Percentiles rank a stretch among this genome's conserved stretches.
These are phyloP conservation scores for Setomelanomma holmii DNA, from an alignment of 2,329 filamentous ascomycete genomes.

Conservation along the genomic window DNA sequence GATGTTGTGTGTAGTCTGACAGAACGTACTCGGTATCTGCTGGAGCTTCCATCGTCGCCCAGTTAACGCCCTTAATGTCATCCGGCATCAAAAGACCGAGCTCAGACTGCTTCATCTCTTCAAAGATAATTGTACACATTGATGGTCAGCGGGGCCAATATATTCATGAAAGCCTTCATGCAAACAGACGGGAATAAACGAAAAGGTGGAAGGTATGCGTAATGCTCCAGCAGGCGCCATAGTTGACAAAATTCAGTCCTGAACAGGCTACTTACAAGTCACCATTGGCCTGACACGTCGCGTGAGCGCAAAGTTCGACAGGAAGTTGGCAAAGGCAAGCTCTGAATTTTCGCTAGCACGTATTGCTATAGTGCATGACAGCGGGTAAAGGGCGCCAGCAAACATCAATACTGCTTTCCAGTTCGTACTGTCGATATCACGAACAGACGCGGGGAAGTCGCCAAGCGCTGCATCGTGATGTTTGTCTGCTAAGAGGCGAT, in stretches of 20 bases:
- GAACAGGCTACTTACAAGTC: conserved; percentile 15
- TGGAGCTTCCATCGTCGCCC: conserved; percentile 19
- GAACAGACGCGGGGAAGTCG: conserved; percentile 26
- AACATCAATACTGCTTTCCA: conserved; percentile 47
- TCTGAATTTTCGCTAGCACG: conserved; percentile 15
- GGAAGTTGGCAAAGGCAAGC: conserved; percentile 25
- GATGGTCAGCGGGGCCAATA: too few species aligned
- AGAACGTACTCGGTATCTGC: conserved; percentile 22
- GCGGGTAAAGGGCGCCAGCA: conserved; percentile 27
- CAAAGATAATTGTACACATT: background rate
- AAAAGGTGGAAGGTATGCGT: too few species aligned
- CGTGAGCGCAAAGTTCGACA: conserved; percentile 32
- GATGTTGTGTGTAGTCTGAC: too few species aligned
- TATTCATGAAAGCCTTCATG: too few species aligned
- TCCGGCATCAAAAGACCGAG: conserved; percentile 26
- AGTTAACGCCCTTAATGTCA: conserved; percentile 27
- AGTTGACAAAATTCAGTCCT: conserved; percentile 6
- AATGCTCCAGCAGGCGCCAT: too few species aligned
- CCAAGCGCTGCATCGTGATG: conserved; percentile 30
- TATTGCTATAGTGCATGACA: conserved; percentile 27
- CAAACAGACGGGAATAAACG: too few species aligned
- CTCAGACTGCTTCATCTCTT: conserved; percentile 19
- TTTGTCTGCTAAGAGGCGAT: conserved; percentile 24
- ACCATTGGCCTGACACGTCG: conserved; percentile 36
- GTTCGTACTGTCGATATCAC: conserved; percentile 47